Evolutionary conservation across 2,329 filamentous ascomycete genomes (phyloP).

Genomic region (Dactylella cylindrospora): DNA sequence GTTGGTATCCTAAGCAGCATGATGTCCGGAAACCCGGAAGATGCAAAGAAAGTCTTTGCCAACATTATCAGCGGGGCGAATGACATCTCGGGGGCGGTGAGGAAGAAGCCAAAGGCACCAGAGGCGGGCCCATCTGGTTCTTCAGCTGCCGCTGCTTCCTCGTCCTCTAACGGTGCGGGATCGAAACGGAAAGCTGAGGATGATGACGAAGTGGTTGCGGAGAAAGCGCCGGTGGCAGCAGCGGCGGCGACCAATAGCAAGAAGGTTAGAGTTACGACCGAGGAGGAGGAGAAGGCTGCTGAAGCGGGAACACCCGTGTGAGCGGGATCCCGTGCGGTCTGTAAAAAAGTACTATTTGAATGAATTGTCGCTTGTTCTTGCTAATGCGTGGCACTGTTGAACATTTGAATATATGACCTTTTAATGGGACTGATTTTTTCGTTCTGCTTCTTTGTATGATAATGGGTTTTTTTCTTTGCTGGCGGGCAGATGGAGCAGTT

Average conservation of each 20-base stretch:
- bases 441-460: conserved; percentile 5
- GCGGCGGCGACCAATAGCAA: conserved; percentile 24
- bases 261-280: conserved; percentile 38
- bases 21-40: conserved; percentile 63
- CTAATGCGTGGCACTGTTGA: too few relatives aligned
- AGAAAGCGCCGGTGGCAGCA: conserved; percentile 48
- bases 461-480: too few relatives aligned
- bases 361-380: conserved; percentile 2
- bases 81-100: conserved; percentile 72
- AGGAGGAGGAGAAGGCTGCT: conserved; percentile 38
- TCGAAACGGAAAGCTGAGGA: conserved; percentile 54
- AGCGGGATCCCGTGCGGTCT: conserved; percentile 1
- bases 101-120: conserved; percentile 60
- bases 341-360: conserved; percentile 17
- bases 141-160: conserved; percentile 16
- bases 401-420: conserved; percentile 11
- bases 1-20: conserved; percentile 66
- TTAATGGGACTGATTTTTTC: conserved; percentile 17
- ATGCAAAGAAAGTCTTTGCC: conserved; percentile 66
- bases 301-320: conserved; percentile 31
- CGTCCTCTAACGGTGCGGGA: conserved; percentile 19
- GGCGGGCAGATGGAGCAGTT: too few relatives aligned
- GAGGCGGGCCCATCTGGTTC: conserved; percentile 17
- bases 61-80: conserved; percentile 73
- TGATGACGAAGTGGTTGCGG: conserved; percentile 50